Conservation (phyloP, 441 rosid genomes). For the Gossypium lobatum region DNA sequence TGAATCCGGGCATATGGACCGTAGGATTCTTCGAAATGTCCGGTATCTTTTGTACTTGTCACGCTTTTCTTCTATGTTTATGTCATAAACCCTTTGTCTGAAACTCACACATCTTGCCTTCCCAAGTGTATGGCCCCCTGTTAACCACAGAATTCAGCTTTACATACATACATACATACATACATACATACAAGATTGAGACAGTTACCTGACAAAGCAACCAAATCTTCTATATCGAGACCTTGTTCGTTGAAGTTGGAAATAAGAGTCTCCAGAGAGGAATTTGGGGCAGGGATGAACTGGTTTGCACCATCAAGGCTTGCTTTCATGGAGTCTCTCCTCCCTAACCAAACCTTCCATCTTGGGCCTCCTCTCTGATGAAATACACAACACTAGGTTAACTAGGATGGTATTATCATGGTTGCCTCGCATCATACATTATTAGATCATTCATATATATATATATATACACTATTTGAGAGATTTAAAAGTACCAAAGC, state of each 20-base stretch:
- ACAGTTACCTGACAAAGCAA: conserved; percentile 57
- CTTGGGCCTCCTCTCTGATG: conserved; percentile 67
- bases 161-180: no score
- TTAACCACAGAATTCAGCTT: neutral
- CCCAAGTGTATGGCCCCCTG: conserved; percentile 71
- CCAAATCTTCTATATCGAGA: conserved; percentile 44
- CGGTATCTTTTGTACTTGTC: conserved; percentile 50
- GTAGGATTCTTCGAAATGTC: conserved; percentile 42
- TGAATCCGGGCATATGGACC: conserved; percentile 52
- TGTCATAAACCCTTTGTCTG: conserved; percentile 48
- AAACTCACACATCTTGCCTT: conserved; percentile 71
- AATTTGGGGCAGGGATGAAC: conserved; percentile 68
- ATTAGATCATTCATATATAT: no score
- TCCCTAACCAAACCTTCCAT: conserved; percentile 62
- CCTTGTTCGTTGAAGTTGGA: conserved; percentile 59
- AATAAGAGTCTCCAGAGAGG: conserved; percentile 54
- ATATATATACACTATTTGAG: neutral
- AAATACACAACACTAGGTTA: neutral
- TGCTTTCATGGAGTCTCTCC: conserved; percentile 65
- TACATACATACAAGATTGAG: neutral
- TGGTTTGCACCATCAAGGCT: conserved; percentile 66
- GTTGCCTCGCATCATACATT: neutral
- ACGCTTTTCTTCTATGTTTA: conserved; percentile 28
- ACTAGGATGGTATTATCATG: conserved; percentile 11
- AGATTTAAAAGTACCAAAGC: conserved; percentile 27